Evolutionary conservation across 192 early-diverging fungal genomes (phyloP).

Genomic region (Kappamyces sp.): DNA sequence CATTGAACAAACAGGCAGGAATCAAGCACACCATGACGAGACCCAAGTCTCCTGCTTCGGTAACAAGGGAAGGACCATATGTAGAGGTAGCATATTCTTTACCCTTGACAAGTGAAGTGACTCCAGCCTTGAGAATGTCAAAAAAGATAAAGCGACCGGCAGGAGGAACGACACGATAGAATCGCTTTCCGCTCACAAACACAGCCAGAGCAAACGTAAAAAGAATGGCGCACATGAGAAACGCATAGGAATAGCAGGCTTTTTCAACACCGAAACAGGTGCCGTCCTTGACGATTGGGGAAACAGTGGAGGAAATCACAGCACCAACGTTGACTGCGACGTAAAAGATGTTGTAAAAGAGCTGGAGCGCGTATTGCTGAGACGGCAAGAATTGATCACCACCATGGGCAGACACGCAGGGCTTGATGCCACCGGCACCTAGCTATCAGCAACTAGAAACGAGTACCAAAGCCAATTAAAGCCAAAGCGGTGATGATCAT

Average conservation of each 20-base stretch:
- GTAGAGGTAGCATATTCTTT: neutral
- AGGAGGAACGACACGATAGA: constrained; percentile 61
- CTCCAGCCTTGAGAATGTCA: constrained; percentile 31
- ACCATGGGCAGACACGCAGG: constrained; percentile 50
- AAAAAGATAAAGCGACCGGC: constrained; percentile 47
- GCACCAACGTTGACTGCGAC: constrained; percentile 55
- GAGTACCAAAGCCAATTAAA: constrained; percentile 36
- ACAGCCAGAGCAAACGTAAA: constrained; percentile 37
- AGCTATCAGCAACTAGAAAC: too few species aligned
- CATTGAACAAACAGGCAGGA: constrained; percentile 33
- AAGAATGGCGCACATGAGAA: constrained; percentile 33
- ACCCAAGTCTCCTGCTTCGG: constrained; percentile 29
- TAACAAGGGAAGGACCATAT: constrained; percentile 17
- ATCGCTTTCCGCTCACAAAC: constrained; percentile 43
- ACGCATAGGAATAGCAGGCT: constrained; percentile 44
- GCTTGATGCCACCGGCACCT: constrained; percentile 63
- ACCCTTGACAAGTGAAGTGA: constrained; percentile 12
- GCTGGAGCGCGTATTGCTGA: constrained; percentile 40
- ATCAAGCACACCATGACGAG: constrained; percentile 25
- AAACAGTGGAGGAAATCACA: constrained; percentile 40
- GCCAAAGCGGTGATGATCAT: constrained; percentile 29
- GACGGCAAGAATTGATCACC: constrained; percentile 49
- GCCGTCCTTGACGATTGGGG: constrained; percentile 30
- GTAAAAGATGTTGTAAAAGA: constrained; percentile 48
- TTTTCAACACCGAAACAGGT: constrained; percentile 26